Evolutionary conservation across 352 stramenopile species (phyloP).

Genomic region (Peronospora belbahrii): DNA sequence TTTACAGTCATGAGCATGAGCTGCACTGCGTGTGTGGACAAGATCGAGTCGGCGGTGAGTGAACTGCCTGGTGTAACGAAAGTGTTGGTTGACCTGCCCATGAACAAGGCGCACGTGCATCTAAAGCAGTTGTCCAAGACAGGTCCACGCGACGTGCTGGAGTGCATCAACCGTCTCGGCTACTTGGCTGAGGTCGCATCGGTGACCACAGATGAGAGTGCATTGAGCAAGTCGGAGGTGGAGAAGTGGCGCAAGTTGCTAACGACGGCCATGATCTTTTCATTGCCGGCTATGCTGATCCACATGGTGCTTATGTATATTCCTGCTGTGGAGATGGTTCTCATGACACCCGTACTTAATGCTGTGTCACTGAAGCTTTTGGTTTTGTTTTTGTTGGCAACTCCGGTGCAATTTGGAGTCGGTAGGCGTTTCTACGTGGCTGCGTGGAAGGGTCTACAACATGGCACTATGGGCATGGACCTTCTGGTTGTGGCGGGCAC

Average conservation of each 20-base stretch:
- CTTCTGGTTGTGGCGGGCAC: constrained; percentile 83
- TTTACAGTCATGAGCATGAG: constrained; percentile 70
- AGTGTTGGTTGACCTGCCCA: constrained; percentile 50
- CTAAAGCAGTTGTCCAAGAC: constrained; percentile 74
- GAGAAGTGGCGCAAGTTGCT: constrained; percentile 70
- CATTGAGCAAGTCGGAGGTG: constrained; percentile 62
- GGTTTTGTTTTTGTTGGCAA: constrained; percentile 78
- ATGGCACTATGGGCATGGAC: constrained; percentile 87
- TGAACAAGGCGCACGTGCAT: constrained; percentile 71
- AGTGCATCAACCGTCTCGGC: constrained; percentile 56
- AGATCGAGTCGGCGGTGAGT: constrained; percentile 58
- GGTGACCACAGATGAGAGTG: constrained; percentile 51
- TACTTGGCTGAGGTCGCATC: constrained; percentile 51
- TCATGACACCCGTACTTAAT: constrained; percentile 78
- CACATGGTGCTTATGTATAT: constrained; percentile 86
- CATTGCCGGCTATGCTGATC: constrained; percentile 76
- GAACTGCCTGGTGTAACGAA: constrained; percentile 66
- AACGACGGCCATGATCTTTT: constrained; percentile 72
- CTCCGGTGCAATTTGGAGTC: constrained; percentile 80
- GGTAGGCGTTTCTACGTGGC: constrained; percentile 75
- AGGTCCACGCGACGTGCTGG: constrained; percentile 60
- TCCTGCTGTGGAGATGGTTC: constrained; percentile 41
- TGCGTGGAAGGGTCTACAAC: constrained; percentile 72
- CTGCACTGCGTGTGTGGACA: constrained; percentile 47
- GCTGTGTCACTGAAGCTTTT: constrained; percentile 67